A percentile compares a stretch with the other conserved stretches of the same genome.
phyloP scores from a whole-genome alignment of 148 eudicot genomes.

The Limonium bicolor region DNA sequence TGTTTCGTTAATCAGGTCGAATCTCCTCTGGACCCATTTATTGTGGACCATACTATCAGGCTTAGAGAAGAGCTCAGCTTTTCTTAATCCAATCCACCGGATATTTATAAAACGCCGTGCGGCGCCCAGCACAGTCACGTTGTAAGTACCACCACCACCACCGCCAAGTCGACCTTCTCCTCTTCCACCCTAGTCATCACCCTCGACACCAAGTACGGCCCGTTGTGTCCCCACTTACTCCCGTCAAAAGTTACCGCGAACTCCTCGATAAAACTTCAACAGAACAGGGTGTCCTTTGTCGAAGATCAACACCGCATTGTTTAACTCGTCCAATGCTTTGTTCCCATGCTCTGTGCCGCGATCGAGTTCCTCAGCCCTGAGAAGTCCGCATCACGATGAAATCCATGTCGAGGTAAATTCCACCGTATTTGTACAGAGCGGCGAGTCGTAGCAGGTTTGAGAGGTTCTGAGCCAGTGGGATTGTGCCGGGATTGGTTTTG shows the following conservation, averaged over 20 bases:
- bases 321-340: not conserved
- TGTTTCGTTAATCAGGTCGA: conserved; percentile 19
- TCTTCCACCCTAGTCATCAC: not conserved
- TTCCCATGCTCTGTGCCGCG: conserved; percentile 2
- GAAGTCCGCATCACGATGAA: not conserved
- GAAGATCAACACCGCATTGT: conserved; percentile 4
- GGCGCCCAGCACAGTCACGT: too few relatives aligned
- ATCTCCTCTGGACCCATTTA: not conserved
- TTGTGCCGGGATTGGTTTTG: not conserved
- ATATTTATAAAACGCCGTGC: not conserved
- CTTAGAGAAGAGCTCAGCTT: not conserved
- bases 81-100: not conserved
- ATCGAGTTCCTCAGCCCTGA: not conserved
- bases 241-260: conserved; percentile 1
- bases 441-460: conserved; percentile 5
- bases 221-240: conserved; percentile 2
- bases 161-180: not conserved
- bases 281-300: not conserved
- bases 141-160: too few relatives aligned
- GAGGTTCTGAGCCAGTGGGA: conserved; percentile 4
- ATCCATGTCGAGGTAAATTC: conserved; percentile 4
- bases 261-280: not conserved
- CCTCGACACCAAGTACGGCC: conserved; percentile 1
- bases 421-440: conserved; percentile 2
- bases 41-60: not conserved